Base-by-base conservation (phyloP, 352 stramenopile species). In the Globisporangium perplexum region DNA sequence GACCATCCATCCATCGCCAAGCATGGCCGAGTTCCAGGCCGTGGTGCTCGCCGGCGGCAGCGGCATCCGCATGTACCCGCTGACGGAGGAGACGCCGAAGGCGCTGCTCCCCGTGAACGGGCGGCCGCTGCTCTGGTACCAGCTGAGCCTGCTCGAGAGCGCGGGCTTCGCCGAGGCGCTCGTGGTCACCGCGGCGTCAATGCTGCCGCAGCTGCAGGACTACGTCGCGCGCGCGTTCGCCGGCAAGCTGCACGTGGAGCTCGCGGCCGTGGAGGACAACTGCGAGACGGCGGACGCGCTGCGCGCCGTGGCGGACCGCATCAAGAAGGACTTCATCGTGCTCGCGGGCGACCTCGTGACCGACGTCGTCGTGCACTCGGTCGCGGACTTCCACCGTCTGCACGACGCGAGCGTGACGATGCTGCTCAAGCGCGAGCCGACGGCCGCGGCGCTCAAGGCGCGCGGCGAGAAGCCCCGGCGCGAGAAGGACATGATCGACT, bases 331-430 rank as follows among this genome's bases (percentile, higher is more conserved):
- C 63, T 91, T 93, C 53, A 86, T 93, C 47, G 83, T 93, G 48
- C 44, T 93, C 38, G 79, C 83, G 0, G 83, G 83, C 36, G 83
- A 93, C 54, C 63, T 93, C 7, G 69, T 90, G 39, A 93, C 83
- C 24, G 83, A 93, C 57, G 77, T 77, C 42, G 78, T 91, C 31
- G 63, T 93, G 50, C 83, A 91, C 62, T 80, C 88, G 50, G 72
- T 93, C 46, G 83, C 83, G 15, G 83, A 93, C 62, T 84, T 82
- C 49, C 83, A 93, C 60, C 79, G 83, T 46, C 87, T 91, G 58
- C 74, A 91, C 56, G 79, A 93, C 68, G 80, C 83, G 18, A 91
- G 66, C 49, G 72, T 91, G 33, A 93, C 83, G n/a, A 93, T 91
- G 79, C 51, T 93, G 50, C 68, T 90, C 31, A 83, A 86, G 46